Base-by-base conservation (phyloP, 257 asterid genomes). In the Nicotiana otophora region DNA sequence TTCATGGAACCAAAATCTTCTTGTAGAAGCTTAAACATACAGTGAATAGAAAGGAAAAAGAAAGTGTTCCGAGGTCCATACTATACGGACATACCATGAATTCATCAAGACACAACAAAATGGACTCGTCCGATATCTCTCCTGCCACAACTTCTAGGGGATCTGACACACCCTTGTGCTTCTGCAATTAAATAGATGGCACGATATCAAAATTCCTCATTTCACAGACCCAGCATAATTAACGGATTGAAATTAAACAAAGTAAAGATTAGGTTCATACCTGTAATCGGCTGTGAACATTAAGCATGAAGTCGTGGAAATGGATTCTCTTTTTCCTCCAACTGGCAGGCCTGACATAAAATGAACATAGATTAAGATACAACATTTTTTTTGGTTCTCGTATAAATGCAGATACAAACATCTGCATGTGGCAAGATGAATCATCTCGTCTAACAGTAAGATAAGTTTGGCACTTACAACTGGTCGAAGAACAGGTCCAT, bases 291-390 rank as follows among this genome's bases (percentile, higher is more conserved):
- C 98, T 91, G 87, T 95, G 99, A 79, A 95, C 95, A 83, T 88
- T 89, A 84, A 95, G 91, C 99, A 95, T 95, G 82, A 95, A 95
- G 90, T 94, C 97, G 55, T 94, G 99, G 89, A 95, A 94, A 90
- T 95, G 99, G 84, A 94, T 92, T 89, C 99, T 90, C 90, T 91
- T 94, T 88, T 94, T 95, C 90, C 99, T 92, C 98, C 99, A 95
- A 83, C 86, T 88, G 84, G 39, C 62, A 83, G 99, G 97, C 85
- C 99, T 95, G 93, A 81, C 81, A 75, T 20, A 48, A 64, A 86
- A 82, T 68, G 69, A n/a, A 10, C 4, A 82, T 6, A 19, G 33
- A 66, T 26, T 51, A 39, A 75, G 80, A 51, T 48, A 0, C 23
- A 10, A 20, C 28, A 51, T 1, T 51, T 51, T 48, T 46, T 26